A percentile compares a stretch with the other conserved stretches of the same genome.
Conservation (phyloP, 2,329 filamentous ascomycete genomes). For the Aspergillus costaricaensis region DNA sequence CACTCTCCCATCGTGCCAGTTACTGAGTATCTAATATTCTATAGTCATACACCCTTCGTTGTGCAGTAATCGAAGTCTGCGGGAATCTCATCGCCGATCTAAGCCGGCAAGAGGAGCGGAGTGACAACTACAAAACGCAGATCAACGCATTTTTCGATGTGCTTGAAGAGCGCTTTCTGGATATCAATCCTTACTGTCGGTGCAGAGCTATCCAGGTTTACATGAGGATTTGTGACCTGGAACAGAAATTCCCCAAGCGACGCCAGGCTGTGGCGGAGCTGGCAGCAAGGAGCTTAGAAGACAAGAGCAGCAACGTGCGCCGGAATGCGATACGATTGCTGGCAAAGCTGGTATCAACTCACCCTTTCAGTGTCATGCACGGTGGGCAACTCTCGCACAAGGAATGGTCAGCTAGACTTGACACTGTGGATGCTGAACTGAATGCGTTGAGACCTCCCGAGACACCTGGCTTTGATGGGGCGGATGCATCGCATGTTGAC, state of each 20-base stretch:
- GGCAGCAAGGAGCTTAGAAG: slow-evolving; percentile 84
- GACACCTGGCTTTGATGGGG: slow-evolving; percentile 71
- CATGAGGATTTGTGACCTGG: slow-evolving; percentile 86
- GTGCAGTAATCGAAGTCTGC: slow-evolving; percentile 93
- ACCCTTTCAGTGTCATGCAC: slow-evolving; percentile 90
- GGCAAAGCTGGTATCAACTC: slow-evolving; percentile 83
- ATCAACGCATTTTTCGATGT: slow-evolving; percentile 97
- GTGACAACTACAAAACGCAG: slow-evolving; percentile 90
- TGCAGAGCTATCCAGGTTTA: slow-evolving; percentile 92
- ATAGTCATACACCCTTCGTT: slow-evolving; percentile 87
- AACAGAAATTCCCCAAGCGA: slow-evolving; percentile 92
- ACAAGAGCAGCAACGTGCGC: slow-evolving; percentile 97
- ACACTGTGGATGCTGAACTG: slow-evolving; percentile 80
- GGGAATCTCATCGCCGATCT: slow-evolving; percentile 92
- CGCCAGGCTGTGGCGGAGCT: slow-evolving; percentile 85
- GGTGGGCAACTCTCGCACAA: slow-evolving; percentile 80
- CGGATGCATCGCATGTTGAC: slow-evolving; percentile 70
- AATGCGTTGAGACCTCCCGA: slow-evolving; percentile 75
- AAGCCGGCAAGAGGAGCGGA: slow-evolving; percentile 85
- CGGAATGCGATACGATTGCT: slow-evolving; percentile 93
- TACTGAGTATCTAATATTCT: slow-evolving; percentile 12
- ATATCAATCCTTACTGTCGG: slow-evolving; percentile 94
- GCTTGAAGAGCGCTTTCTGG: slow-evolving; percentile 90
- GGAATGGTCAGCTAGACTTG: slow-evolving; percentile 81
- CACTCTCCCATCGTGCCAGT: neutral